phyloP scores from a whole-genome alignment of 805 yeast genomes.

The Suhomyces emberorum region DNA sequence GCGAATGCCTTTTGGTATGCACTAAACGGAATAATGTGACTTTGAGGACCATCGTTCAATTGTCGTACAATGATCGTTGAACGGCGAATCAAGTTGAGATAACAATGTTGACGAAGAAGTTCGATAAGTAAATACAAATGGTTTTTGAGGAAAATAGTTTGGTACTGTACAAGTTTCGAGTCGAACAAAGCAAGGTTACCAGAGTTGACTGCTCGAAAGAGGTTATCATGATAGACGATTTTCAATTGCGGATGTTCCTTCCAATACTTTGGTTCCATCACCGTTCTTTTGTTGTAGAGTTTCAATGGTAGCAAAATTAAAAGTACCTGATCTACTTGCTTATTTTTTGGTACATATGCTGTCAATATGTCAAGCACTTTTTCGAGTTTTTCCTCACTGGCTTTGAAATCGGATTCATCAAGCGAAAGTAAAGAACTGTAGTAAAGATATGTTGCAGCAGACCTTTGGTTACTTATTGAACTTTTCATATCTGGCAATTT shows the following conservation, averaged over 20 bases:
- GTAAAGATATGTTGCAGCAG: constrained; percentile 61
- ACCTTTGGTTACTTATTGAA: constrained; percentile 41
- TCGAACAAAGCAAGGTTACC: constrained; percentile 62
- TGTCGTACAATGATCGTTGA: constrained; percentile 20
- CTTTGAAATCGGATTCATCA: constrained; percentile 57
- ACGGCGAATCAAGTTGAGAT: constrained; percentile 49
- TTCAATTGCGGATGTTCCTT: constrained; percentile 38
- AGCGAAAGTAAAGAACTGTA: constrained; percentile 65
- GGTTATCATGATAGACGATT: constrained; percentile 40
- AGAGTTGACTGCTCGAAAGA: constrained; percentile 44
- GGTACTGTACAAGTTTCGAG: constrained; percentile 39
- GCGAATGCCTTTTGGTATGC: constrained; percentile 45
- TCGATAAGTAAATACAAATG: constrained; percentile 61
- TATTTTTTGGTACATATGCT: constrained; percentile 18
- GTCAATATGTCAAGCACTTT: constrained; percentile 43
- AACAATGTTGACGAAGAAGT: constrained; percentile 47
- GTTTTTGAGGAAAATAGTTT: constrained; percentile 50
- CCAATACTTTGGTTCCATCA: constrained; percentile 46
- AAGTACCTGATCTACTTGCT: constrained; percentile 47
- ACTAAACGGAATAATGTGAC: constrained; percentile 38
- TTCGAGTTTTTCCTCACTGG: constrained; percentile 50
- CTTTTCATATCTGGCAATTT: constrained; percentile 50
- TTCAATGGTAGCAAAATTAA: constrained; percentile 62
- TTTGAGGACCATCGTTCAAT: constrained; percentile 23
- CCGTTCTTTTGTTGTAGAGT: constrained; percentile 44